phyloP scores from a whole-genome alignment of 495 filamentous ascomycete species.

The Neurospora africana region DNA sequence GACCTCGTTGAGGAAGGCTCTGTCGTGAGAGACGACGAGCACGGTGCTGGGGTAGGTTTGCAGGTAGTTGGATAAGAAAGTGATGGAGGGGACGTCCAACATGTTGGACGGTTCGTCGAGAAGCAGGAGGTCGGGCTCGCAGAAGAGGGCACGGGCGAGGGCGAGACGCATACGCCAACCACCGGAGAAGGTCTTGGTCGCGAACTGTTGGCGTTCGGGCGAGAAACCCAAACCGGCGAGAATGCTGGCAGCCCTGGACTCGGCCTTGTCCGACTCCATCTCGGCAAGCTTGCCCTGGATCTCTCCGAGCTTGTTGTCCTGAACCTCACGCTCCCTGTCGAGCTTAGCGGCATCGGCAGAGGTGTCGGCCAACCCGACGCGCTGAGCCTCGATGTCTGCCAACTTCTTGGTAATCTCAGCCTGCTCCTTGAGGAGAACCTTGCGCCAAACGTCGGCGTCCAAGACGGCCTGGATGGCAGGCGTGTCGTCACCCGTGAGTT shows the following conservation, averaged over 20 bases:
- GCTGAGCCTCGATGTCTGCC: constrained; percentile 66
- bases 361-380: constrained; percentile 72
- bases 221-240: constrained; percentile 97
- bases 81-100: constrained; percentile 99
- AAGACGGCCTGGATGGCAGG: constrained; percentile 90
- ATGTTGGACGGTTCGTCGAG: constrained; percentile 99
- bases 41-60: constrained; percentile 90
- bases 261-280: constrained; percentile 99
- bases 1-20: constrained; percentile 97
- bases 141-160: constrained; percentile 90
- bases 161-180: constrained; percentile 99
- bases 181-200: constrained; percentile 97
- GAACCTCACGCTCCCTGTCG: constrained; percentile 77
- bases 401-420: constrained; percentile 76
- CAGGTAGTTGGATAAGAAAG: constrained; percentile 94
- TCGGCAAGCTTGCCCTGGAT: constrained; percentile 88
- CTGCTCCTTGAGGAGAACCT: constrained; percentile 86
- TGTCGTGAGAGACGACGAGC: constrained; percentile 95
- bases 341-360: constrained; percentile 73
- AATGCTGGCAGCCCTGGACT: constrained; percentile 89
- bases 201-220: constrained; percentile 77
- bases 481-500: constrained; percentile 94
- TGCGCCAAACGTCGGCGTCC: constrained; percentile 98
- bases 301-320: constrained; percentile 80
- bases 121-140: constrained; percentile 90